Evolutionary conservation across 2,329 filamentous ascomycete species (phyloP).

Genomic region (Penicillium italicum): DNA sequence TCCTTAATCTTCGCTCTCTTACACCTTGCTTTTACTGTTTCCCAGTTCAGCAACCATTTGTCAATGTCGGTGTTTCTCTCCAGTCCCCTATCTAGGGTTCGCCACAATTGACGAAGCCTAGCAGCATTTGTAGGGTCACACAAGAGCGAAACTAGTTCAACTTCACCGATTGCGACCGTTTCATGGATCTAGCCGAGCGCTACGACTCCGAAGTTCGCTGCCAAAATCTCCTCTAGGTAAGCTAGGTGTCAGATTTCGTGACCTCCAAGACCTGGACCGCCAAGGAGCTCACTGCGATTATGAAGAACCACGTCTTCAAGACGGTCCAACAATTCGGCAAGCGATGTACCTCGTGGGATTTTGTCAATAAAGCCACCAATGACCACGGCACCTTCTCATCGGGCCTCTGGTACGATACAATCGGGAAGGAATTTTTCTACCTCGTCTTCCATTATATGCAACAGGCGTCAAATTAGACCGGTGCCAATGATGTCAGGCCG

Average conservation of each 20-base stretch:
- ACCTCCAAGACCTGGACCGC: slow-evolving; percentile 51
- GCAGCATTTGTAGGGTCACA: too few relatives aligned
- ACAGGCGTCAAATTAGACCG: slow-evolving; percentile 34
- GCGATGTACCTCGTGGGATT: slow-evolving; percentile 31
- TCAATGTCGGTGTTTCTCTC: too few relatives aligned
- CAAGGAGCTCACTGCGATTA: slow-evolving; percentile 51
- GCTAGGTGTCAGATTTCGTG: slow-evolving; percentile 47
- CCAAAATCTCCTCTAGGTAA: slow-evolving; percentile 53
- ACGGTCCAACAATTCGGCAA: slow-evolving; percentile 25
- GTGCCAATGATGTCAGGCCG: slow-evolving; percentile 11
- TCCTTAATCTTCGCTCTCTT: too few relatives aligned
- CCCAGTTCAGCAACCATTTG: too few relatives aligned
- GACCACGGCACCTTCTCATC: slow-evolving; percentile 41
- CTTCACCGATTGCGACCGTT: slow-evolving; percentile 53
- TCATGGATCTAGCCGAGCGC: slow-evolving; percentile 34
- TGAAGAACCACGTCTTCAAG: slow-evolving; percentile 42
- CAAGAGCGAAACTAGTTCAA: slow-evolving; percentile 53
- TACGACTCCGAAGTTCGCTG: slow-evolving; percentile 53
- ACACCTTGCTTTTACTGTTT: too few relatives aligned
- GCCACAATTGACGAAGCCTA: too few relatives aligned
- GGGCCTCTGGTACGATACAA: slow-evolving; percentile 40
- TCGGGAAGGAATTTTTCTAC: slow-evolving; percentile 41
- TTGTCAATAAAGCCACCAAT: slow-evolving; percentile 37
- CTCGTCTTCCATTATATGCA: slow-evolving; percentile 42
- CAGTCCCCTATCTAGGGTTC: too few relatives aligned